Conservation (phyloP, 176 grass and related monocot species). For the Avena atlantica region DNA sequence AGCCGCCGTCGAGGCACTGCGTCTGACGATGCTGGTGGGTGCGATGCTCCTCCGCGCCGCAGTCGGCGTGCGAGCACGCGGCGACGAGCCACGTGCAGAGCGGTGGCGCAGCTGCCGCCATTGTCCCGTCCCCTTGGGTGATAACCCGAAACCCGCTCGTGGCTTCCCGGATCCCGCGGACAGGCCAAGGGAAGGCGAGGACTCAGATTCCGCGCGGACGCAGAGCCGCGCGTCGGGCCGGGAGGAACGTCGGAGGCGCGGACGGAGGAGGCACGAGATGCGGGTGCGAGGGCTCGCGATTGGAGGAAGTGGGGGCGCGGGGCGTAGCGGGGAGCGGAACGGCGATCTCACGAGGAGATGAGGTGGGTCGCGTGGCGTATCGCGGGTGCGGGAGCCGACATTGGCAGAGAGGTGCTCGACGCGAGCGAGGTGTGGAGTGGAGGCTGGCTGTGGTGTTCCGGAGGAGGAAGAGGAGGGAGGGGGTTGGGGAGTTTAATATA, state of each 20-base stretch:
- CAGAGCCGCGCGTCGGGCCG: background rate
- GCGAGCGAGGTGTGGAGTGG: conserved; percentile 45
- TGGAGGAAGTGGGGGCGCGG: background rate
- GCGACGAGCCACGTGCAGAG: conserved; percentile 84
- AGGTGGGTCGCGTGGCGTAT: background rate
- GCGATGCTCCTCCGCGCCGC: conserved; percentile 39
- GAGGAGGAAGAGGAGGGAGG: conserved; percentile 15
- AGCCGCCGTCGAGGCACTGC: conserved; percentile 36
- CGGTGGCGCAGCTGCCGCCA: conserved; percentile 69
- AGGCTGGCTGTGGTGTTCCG: conserved; percentile 33
- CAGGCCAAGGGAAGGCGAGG: background rate
- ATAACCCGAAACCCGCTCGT: conserved; percentile 9
- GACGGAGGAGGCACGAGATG: conserved; percentile 32
- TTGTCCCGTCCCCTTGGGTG: conserved; percentile 23
- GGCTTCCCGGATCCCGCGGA: conserved; percentile 31
- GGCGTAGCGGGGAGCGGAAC: background rate
- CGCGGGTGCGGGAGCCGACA: conserved; percentile 40
- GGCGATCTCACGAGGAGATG: conserved; percentile 55
- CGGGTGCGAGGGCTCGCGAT: conserved; percentile 20
- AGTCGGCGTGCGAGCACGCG: conserved; percentile 65
- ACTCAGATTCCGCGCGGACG: background rate
- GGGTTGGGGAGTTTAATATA: conserved; percentile 51
- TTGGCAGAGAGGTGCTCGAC: conserved; percentile 53
- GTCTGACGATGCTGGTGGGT: conserved; percentile 26
- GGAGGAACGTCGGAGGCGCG: conserved; percentile 18